A percentile compares a stretch with the other conserved stretches of the same genome.
Conservation (phyloP, 345 rosid genomes). For the Hibiscus tridactylites region DNA sequence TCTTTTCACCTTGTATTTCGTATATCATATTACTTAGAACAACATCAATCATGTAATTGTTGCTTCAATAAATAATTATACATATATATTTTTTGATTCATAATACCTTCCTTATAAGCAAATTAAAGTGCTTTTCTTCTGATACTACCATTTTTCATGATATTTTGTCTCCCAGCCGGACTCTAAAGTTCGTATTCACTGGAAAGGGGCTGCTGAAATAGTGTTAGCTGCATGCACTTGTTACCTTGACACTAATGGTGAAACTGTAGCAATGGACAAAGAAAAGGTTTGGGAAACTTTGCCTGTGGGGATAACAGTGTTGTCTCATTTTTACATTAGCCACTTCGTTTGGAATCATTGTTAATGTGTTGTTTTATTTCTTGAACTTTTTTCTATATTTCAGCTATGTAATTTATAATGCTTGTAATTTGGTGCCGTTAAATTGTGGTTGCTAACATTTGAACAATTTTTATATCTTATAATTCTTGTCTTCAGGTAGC, state of each 20-base stretch:
- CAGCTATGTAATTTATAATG: background rate
- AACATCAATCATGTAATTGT: background rate
- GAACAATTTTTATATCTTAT: background rate
- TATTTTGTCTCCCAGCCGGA: constrained; percentile 35
- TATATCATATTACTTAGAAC: background rate
- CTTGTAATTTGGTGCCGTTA: background rate
- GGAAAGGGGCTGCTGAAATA: constrained; percentile 99
- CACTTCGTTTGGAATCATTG: background rate
- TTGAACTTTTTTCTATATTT: background rate
- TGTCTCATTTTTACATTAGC: background rate
- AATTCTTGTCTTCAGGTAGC: constrained; percentile 32
- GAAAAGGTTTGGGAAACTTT: constrained; percentile 42
- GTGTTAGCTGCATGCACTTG: constrained; percentile 65
- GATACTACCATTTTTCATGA: background rate
- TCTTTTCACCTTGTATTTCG: background rate
- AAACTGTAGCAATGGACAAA: constrained; percentile 43
- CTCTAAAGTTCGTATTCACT: constrained; percentile 66
- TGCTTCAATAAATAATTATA: background rate
- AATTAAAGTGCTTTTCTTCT: background rate
- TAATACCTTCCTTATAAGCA: background rate
- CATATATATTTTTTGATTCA: background rate
- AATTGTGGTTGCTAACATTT: background rate
- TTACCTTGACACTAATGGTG: constrained; percentile 52
- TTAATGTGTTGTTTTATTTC: background rate
- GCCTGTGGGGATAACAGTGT: background rate